Conservation (phyloP, 805 yeast genomes). For the Maudiozyma pseudohumilis region DNA sequence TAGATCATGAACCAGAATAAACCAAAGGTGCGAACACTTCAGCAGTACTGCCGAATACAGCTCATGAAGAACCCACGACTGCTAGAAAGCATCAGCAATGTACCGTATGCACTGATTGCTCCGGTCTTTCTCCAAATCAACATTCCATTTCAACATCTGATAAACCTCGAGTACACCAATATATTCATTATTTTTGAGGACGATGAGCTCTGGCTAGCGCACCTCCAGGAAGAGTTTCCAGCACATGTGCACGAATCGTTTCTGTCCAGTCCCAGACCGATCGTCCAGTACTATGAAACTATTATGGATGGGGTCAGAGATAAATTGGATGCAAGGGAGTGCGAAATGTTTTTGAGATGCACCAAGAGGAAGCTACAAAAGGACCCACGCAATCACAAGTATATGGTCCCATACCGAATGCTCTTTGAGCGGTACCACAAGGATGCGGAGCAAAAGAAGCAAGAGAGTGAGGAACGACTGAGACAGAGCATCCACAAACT, state of each 20-base stretch:
- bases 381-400: constrained; percentile 20
- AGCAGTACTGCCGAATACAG: constrained; percentile 17
- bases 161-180: constrained; percentile 26
- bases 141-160: constrained; percentile 26
- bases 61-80: constrained; percentile 18
- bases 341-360: constrained; percentile 10
- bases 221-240: constrained; percentile 29
- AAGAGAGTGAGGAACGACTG: constrained; percentile 28
- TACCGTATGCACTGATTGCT: constrained; percentile 27
- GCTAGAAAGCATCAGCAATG: constrained; percentile 24
- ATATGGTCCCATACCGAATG: constrained; percentile 29
- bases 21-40: constrained; percentile 10
- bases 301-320: background rate
- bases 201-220: constrained; percentile 29
- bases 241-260: constrained; percentile 26
- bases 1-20: too few species aligned
- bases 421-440: constrained; percentile 27
- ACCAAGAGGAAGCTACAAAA: constrained; percentile 13
- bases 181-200: constrained; percentile 31
- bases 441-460: constrained; percentile 28
- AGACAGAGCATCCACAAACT: constrained; percentile 25
- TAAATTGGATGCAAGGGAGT: constrained; percentile 4
- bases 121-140: constrained; percentile 25
- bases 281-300: constrained; percentile 14
- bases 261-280: constrained; percentile 19